These are phyloP conservation scores for Symbiotaphrina buchneri DNA, from an alignment of 495 filamentous ascomycete species.

Conservation along the genomic window DNA sequence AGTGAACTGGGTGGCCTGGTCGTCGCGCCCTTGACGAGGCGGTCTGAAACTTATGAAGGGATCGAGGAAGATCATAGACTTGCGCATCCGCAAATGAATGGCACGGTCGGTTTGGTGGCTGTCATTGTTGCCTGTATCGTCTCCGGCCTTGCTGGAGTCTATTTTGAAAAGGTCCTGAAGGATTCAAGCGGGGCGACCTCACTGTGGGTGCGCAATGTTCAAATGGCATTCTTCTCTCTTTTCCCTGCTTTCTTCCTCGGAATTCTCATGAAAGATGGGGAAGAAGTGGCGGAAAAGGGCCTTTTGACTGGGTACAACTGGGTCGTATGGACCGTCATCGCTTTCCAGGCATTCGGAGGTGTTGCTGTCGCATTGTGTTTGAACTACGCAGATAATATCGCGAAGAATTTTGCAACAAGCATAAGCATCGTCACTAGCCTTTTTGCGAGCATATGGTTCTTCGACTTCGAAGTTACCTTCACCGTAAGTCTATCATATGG, in stretches of 20 bases:
- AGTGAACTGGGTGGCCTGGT: conserved; percentile 22
- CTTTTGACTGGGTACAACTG: conserved; percentile 89
- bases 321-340: conserved; percentile 71
- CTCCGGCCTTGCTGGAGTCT: conserved; percentile 69
- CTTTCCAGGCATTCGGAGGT: conserved; percentile 64
- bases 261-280: conserved; percentile 68
- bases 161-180: conserved; percentile 89
- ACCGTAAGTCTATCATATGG: conserved; percentile 38
- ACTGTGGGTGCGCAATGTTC: conserved; percentile 84
- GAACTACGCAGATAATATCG: conserved; percentile 70
- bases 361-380: conserved; percentile 66
- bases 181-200: conserved; percentile 46
- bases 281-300: conserved; percentile 56
- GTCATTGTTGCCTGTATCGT: conserved; percentile 54
- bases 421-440: conserved; percentile 74
- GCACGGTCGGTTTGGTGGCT: conserved; percentile 51
- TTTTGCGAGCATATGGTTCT: conserved; percentile 64
- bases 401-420: conserved; percentile 79
- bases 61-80: conserved; percentile 60
- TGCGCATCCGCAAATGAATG: conserved; percentile 43
- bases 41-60: conserved; percentile 92
- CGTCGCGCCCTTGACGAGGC: conserved; percentile 26
- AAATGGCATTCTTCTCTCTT: conserved; percentile 78
- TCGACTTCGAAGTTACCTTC: conserved; percentile 43
- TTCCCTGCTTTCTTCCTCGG: conserved; percentile 74